A percentile compares a stretch with the other conserved stretches of the same genome.
Evolutionary conservation across 495 filamentous ascomycete species (phyloP).

Genomic region (Daldinia decipiens): DNA sequence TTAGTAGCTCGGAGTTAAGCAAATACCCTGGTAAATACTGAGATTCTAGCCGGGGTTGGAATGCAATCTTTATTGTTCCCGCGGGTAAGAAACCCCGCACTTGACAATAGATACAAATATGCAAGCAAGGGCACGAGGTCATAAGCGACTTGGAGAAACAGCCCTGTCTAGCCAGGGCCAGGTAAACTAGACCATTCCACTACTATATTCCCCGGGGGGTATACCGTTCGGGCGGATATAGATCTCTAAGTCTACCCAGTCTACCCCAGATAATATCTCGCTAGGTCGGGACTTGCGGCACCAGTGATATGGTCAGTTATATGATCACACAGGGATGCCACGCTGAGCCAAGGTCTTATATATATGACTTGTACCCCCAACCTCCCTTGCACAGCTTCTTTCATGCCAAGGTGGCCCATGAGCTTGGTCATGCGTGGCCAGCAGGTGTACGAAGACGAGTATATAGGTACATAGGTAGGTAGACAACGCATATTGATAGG

Average conservation of each 20-base stretch:
- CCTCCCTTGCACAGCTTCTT: slow-evolving; percentile 9
- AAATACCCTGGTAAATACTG: slow-evolving; percentile 21
- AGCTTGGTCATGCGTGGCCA: slow-evolving; percentile 23
- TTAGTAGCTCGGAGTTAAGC: slow-evolving; percentile 28
- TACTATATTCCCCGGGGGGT: not conserved
- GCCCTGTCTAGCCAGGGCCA: not conserved
- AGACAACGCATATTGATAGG: slow-evolving; percentile 8
- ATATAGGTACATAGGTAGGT: slow-evolving; percentile 7
- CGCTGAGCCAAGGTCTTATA: slow-evolving; percentile 8
- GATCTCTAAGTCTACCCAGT: slow-evolving; percentile 12
- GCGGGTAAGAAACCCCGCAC: slow-evolving; percentile 37
- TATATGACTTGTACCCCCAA: slow-evolving; percentile 26
- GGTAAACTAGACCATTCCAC: slow-evolving; percentile 12
- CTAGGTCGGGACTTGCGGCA: slow-evolving; percentile 26
- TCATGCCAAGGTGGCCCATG: slow-evolving; percentile 21
- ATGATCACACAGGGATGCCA: slow-evolving; percentile 25
- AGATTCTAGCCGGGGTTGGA: slow-evolving; percentile 26
- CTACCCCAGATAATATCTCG: slow-evolving; percentile 24
- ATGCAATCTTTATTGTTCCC: slow-evolving; percentile 21
- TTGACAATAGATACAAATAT: slow-evolving; percentile 4
- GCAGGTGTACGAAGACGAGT: slow-evolving; percentile 1
- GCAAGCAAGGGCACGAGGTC: slow-evolving; percentile 6
- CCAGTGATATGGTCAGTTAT: slow-evolving; percentile 16
- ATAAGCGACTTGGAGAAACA: slow-evolving; percentile 4
- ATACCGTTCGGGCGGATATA: slow-evolving; percentile 6